phyloP scores from a whole-genome alignment of 1,284 basidiomycete species.

The Xerocomus amazonicus region DNA sequence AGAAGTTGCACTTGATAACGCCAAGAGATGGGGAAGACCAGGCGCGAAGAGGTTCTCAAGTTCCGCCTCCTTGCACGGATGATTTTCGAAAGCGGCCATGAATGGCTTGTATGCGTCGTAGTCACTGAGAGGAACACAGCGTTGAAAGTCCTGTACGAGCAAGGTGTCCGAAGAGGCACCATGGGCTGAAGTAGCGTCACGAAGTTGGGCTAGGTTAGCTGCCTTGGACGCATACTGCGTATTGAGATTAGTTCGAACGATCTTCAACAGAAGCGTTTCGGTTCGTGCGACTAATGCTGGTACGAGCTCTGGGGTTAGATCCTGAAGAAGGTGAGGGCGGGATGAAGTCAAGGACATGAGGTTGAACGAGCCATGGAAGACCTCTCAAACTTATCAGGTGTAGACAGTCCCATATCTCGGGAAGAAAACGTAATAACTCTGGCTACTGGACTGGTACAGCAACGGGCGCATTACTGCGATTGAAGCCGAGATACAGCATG shows the following conservation, averaged over 20 bases:
- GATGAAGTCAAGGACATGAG: not conserved
- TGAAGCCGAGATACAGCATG: too few species aligned
- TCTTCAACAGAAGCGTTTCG: not conserved
- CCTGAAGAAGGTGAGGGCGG: not conserved
- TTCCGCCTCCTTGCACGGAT: slow-evolving; percentile 5
- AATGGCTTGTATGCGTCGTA: slow-evolving; percentile 15
- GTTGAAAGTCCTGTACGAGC: slow-evolving; percentile 2
- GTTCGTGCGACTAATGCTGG: not conserved
- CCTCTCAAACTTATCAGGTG: too few species aligned
- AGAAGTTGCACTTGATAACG: slow-evolving; percentile 11
- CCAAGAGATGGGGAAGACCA: slow-evolving; percentile 10
- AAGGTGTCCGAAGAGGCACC: not conserved
- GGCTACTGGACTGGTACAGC: too few species aligned
- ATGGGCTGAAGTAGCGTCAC: not conserved
- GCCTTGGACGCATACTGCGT: slow-evolving; percentile 7
- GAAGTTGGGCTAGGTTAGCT: slow-evolving; percentile 2
- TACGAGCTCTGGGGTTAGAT: not conserved
- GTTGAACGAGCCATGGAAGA: too few species aligned
- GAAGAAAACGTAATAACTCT: too few species aligned
- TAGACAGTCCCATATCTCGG: too few species aligned
- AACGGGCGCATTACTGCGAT: too few species aligned
- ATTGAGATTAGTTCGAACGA: slow-evolving; percentile 3
- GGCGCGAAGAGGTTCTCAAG: slow-evolving; percentile 13
- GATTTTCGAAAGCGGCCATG: slow-evolving; percentile 7
- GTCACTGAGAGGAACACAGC: slow-evolving; percentile 6